Evolutionary conservation across 1,284 basidiomycete genomes (phyloP).

Genomic region (Trametes versicolor): DNA sequence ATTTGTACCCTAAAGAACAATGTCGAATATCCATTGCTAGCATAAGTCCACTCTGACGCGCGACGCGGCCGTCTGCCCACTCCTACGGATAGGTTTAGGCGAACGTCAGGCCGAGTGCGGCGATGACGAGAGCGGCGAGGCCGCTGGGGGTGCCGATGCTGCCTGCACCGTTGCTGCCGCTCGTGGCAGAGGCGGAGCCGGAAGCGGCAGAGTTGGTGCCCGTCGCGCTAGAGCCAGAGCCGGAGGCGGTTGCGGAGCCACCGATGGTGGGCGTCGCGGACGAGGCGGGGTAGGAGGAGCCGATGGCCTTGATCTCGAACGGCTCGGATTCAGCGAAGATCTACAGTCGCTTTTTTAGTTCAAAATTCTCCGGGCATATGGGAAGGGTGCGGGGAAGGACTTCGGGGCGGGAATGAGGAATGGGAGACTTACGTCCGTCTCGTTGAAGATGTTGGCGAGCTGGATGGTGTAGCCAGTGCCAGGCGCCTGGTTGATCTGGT

Average conservation of each 20-base stretch:
- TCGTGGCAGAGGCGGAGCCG: slow-evolving; percentile 22
- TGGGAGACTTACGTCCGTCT: slow-evolving; percentile 55
- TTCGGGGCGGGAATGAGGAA: background rate
- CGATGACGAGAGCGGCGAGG: slow-evolving; percentile 40
- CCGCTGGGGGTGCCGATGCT: slow-evolving; percentile 37
- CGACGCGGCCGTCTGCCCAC: background rate
- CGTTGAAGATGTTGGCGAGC: slow-evolving; percentile 67
- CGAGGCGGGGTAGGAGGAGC: slow-evolving; percentile 67
- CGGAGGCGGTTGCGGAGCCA: slow-evolving; percentile 36
- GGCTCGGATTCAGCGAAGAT: slow-evolving; percentile 66
- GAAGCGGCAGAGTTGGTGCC: slow-evolving; percentile 35
- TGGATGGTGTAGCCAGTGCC: slow-evolving; percentile 65
- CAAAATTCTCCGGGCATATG: background rate
- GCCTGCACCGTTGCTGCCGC: slow-evolving; percentile 32
- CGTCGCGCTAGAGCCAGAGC: slow-evolving; percentile 35
- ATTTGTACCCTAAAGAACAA: background rate
- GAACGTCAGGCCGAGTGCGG: slow-evolving; percentile 41
- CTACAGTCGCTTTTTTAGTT: slow-evolving; percentile 47
- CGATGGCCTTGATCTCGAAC: slow-evolving; percentile 75
- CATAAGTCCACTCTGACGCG: background rate
- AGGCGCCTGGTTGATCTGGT: slow-evolving; percentile 54
- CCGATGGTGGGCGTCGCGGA: slow-evolving; percentile 48
- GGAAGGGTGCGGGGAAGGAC: background rate
- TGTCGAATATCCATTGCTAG: slow-evolving; percentile 6
- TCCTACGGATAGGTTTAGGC: slow-evolving; percentile 28